These are phyloP conservation scores for Monosporozyma unispora DNA, from an alignment of 805 yeast species.

Conservation along the genomic window DNA sequence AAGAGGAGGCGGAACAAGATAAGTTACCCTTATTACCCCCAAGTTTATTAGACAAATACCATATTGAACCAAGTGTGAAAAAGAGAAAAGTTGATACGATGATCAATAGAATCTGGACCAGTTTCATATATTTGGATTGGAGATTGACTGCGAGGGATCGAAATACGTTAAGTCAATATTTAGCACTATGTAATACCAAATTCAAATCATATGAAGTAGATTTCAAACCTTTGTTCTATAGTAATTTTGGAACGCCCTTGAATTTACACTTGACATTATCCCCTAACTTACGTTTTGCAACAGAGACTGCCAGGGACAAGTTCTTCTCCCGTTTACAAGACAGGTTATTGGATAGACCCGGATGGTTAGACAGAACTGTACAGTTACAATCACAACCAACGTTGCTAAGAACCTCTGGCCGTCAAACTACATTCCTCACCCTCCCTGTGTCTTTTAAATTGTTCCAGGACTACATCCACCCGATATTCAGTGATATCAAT, in stretches of 20 bases:
- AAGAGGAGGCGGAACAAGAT: not conserved
- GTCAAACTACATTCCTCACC: not conserved
- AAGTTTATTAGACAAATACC: constrained; percentile 17
- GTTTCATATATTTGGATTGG: constrained; percentile 23
- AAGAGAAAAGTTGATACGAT: not conserved
- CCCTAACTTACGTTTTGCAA: constrained; percentile 1
- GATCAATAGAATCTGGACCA: constrained; percentile 7
- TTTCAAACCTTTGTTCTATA: constrained; percentile 20
- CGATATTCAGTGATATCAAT: not conserved
- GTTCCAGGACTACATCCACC: not conserved
- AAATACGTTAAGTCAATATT: constrained; percentile 7
- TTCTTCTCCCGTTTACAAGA: not conserved
- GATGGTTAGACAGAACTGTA: not conserved
- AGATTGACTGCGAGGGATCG: constrained; percentile 14
- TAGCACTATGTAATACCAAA: constrained; percentile 7
- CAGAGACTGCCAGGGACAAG: constrained; percentile 9
- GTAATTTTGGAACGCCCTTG: constrained; percentile 20
- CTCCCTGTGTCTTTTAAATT: not conserved
- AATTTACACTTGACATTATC: constrained; percentile 25
- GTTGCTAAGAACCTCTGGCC: not conserved
- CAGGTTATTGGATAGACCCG: not conserved
- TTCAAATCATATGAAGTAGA: not conserved
- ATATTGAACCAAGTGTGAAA: constrained; percentile 15
- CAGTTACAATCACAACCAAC: not conserved
- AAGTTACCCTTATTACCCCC: constrained; percentile 13